Conservation (phyloP, 768 basidiomycete species). For the Mycena indigotica region DNA sequence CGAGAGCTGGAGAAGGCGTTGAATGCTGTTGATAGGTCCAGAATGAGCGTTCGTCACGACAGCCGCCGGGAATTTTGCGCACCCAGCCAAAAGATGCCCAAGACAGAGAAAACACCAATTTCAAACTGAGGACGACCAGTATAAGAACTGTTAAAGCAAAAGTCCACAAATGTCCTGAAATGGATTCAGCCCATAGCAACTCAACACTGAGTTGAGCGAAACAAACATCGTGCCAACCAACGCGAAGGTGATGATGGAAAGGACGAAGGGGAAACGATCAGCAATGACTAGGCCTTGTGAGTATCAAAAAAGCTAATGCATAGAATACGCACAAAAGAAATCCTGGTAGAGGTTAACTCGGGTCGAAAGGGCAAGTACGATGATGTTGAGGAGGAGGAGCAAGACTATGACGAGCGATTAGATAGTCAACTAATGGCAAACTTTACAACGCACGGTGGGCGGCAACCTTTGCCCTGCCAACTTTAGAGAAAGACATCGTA, state of each 20-base stretch:
- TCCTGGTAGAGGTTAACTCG: constrained; percentile 60
- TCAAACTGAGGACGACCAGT: constrained; percentile 51
- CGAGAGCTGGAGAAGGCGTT: constrained; percentile 63
- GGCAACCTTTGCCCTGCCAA: constrained; percentile 33
- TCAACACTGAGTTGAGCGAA: too few relatives aligned
- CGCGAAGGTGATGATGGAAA: constrained; percentile 54
- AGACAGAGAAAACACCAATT: constrained; percentile 45
- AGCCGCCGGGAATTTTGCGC: constrained; percentile 16
- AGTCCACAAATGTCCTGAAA: constrained; percentile 46
- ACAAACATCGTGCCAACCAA: constrained; percentile 47
- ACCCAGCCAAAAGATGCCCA: constrained; percentile 61
- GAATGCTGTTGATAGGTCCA: constrained; percentile 46
- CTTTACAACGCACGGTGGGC: constrained; percentile 31
- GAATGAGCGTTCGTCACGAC: not conserved
- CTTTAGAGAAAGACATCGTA: constrained; percentile 25
- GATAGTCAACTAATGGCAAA: too few relatives aligned
- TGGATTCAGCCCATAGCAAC: too few relatives aligned
- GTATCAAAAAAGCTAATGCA: not conserved
- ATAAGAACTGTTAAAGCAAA: constrained; percentile 42
- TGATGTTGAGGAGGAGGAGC: constrained; percentile 48
- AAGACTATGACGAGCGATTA: constrained; percentile 32
- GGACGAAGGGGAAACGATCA: constrained; percentile 61
- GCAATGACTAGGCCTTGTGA: constrained; percentile 46
- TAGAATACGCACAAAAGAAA: constrained; percentile 55
- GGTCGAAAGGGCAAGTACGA: constrained; percentile 55